Evolutionary conservation across 2,329 filamentous ascomycete genomes (phyloP).

Genomic region (Neophaeococcomyces mojaviensis): DNA sequence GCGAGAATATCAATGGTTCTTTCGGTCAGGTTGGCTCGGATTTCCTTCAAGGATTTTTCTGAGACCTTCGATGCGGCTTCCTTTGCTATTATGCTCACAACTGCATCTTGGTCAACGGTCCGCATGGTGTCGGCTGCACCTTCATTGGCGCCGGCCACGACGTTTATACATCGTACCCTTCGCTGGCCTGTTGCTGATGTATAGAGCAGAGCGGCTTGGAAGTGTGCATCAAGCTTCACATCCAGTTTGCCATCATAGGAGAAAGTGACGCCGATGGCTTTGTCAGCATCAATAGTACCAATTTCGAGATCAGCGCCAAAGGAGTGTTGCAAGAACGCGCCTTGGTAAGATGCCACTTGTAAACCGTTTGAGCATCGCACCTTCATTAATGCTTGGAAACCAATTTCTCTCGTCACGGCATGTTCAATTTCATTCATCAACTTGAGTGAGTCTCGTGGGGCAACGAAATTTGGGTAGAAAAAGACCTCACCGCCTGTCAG

Average conservation of each 20-base stretch:
- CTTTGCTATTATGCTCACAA: constrained; percentile 81
- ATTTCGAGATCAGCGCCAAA: constrained; percentile 94
- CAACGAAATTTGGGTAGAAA: constrained; percentile 94
- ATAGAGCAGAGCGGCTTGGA: constrained; percentile 90
- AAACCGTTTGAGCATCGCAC: constrained; percentile 94
- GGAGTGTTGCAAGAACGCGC: constrained; percentile 92
- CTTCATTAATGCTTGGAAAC: constrained; percentile 95
- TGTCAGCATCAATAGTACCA: constrained; percentile 85
- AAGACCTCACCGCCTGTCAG: constrained; percentile 92
- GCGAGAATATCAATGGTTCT: constrained; percentile 89
- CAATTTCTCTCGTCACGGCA: constrained; percentile 79
- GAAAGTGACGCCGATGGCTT: constrained; percentile 85
- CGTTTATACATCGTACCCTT: constrained; percentile 83
- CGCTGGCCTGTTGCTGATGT: constrained; percentile 85
- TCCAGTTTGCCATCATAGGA: constrained; percentile 97
- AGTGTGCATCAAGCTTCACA: constrained; percentile 90
- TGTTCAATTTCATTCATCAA: constrained; percentile 79
- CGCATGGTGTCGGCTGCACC: constrained; percentile 77
- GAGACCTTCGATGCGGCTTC: constrained; percentile 80
- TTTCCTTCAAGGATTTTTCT: constrained; percentile 72
- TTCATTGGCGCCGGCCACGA: constrained; percentile 87
- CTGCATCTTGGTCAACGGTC: constrained; percentile 91
- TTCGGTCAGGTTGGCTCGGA: constrained; percentile 74
- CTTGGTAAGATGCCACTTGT: constrained; percentile 88
- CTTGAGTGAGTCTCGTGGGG: constrained; percentile 75